These are phyloP conservation scores for Tricharina praecox DNA, from an alignment of 495 filamentous ascomycete species.

Conservation along the genomic window DNA sequence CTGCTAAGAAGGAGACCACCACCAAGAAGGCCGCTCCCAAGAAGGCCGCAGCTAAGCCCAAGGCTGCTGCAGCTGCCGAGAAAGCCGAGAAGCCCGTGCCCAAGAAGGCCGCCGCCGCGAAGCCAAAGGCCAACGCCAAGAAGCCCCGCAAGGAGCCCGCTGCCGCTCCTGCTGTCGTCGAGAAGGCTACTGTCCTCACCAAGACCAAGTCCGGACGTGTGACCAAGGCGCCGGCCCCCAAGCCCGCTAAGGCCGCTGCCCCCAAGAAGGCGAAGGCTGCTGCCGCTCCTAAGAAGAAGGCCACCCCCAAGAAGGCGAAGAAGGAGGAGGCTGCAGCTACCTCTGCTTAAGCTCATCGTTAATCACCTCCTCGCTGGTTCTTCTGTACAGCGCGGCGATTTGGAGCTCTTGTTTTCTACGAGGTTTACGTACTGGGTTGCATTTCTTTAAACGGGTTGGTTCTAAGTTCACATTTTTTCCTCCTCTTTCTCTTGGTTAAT, in stretches of 20 bases:
- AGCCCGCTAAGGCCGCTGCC: constrained; percentile 36
- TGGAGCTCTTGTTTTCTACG: background rate
- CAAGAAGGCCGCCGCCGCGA: constrained; percentile 33
- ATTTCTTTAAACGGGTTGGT: background rate
- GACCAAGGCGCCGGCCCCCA: constrained; percentile 56
- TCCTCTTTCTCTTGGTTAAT: too few relatives aligned
- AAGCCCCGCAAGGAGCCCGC: constrained; percentile 23
- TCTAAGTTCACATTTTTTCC: too few relatives aligned
- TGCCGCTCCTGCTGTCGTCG: constrained; percentile 42
- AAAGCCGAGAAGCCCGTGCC: constrained; percentile 31
- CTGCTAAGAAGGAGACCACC: constrained; percentile 25
- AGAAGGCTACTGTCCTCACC: constrained; percentile 53
- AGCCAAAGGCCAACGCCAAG: constrained; percentile 29
- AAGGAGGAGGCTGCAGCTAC: constrained; percentile 3
- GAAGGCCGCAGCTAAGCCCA: constrained; percentile 30
- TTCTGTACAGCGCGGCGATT: too few relatives aligned
- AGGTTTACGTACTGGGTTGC: too few relatives aligned
- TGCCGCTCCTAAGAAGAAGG: constrained; percentile 42
- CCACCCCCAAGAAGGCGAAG: constrained; percentile 7
- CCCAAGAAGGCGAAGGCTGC: constrained; percentile 61
- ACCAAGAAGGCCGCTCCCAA: constrained; percentile 33
- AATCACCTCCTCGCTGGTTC: background rate
- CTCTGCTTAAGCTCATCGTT: constrained; percentile 18
- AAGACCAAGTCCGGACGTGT: constrained; percentile 90
- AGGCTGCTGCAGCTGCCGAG: constrained; percentile 33